Conservation (phyloP, 139 green algal species). For the Desmodesmus armatus region DNA sequence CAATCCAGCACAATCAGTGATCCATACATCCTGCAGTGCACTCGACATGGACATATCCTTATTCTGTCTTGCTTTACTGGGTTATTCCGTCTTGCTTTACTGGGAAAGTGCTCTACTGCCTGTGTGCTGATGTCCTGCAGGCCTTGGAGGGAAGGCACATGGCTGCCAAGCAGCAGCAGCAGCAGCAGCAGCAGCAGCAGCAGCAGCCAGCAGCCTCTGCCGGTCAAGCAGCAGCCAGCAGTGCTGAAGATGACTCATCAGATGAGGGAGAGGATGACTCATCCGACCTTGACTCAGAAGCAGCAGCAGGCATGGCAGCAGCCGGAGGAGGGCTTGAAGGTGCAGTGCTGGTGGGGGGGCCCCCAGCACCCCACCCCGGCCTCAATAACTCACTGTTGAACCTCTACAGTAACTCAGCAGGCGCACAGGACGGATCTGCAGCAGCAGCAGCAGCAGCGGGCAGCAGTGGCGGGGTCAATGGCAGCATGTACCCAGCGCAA, state of each 20-base stretch:
- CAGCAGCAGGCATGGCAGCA: constrained; percentile 10
- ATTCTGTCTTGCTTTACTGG: too few species aligned
- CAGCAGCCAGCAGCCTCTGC: too few species aligned
- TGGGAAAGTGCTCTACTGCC: too few species aligned
- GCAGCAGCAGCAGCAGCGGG: background rate
- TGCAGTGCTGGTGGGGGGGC: constrained; percentile 33
- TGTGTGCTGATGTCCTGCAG: constrained; percentile 14
- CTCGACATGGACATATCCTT: background rate
- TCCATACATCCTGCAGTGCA: too few species aligned
- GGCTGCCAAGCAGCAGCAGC: background rate
- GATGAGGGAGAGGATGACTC: constrained; percentile 8
- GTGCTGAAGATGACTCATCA: background rate
- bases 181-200: constrained; percentile 26
- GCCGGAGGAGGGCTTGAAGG: constrained; percentile 5
- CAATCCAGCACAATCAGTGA: too few species aligned
- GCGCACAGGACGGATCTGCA: background rate
- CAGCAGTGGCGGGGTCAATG: background rate
- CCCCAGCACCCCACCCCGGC: background rate
- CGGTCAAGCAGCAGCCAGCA: constrained; percentile 14
- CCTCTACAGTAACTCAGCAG: constrained; percentile 66
- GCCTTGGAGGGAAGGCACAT: constrained; percentile 37
- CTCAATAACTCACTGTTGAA: constrained; percentile 70
- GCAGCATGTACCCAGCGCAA: background rate
- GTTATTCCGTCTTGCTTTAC: too few species aligned
- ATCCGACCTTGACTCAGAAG: background rate